phyloP scores from a whole-genome alignment of 2,329 filamentous ascomycete genomes.

The Colletotrichum musicola region DNA sequence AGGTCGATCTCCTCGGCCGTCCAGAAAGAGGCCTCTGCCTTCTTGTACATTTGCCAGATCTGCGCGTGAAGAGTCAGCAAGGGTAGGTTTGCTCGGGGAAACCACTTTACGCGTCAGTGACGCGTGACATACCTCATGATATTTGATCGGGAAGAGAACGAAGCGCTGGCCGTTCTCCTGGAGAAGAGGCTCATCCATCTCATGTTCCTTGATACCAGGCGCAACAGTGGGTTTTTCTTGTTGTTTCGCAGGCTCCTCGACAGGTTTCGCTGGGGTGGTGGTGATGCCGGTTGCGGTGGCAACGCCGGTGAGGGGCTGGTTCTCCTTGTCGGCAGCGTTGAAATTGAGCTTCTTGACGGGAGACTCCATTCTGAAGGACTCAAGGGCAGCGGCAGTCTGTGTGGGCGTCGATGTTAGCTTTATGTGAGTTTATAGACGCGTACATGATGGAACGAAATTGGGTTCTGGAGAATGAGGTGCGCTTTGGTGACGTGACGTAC shows the following conservation, averaged over 20 bases:
- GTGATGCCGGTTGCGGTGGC: constrained; percentile 66
- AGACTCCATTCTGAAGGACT: constrained; percentile 92
- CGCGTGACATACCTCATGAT: constrained; percentile 88
- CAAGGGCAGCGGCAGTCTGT: constrained; percentile 88
- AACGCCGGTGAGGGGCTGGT: constrained; percentile 67
- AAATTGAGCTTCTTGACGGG: constrained; percentile 93
- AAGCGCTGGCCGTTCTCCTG: constrained; percentile 97
- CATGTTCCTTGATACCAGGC: constrained; percentile 72
- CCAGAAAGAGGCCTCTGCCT: constrained; percentile 99
- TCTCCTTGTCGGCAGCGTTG: constrained; percentile 82
- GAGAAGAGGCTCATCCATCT: constrained; percentile 89
- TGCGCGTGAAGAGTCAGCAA: constrained; percentile 62
- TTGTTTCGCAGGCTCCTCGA: constrained; percentile 61
- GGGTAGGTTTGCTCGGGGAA: constrained; percentile 43
- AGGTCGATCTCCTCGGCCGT: constrained; percentile 99
- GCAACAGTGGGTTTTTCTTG: constrained; percentile 59
- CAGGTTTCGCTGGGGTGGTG: constrained; percentile 72
- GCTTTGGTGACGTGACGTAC: constrained; percentile 53
- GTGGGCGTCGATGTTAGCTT: constrained; percentile 48
- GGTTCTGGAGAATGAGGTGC: background rate
- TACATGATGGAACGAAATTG: background rate
- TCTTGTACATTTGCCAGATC: constrained; percentile 99
- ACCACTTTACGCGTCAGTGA: constrained; percentile 77
- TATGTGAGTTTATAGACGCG: constrained; percentile 1
- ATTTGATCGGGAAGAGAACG: constrained; percentile 98